phyloP scores from a whole-genome alignment of 2,329 filamentous ascomycete species.

The Fusarium dlaminii region DNA sequence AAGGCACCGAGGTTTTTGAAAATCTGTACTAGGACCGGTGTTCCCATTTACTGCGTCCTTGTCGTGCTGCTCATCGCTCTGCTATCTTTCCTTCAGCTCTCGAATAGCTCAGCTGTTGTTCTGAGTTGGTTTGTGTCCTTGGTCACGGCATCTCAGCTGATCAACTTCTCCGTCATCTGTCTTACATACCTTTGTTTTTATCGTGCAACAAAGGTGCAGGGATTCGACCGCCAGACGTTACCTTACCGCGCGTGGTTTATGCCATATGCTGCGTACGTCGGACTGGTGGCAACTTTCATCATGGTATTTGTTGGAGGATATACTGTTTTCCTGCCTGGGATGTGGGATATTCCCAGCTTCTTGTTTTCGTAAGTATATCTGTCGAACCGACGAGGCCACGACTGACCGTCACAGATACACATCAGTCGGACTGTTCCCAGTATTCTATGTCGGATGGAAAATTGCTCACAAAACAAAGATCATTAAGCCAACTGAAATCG shows the following conservation, averaged over 20 bases:
- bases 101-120: slow-evolving; percentile 71
- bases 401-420: background rate
- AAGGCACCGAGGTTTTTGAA: slow-evolving; percentile 71
- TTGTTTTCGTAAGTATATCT: slow-evolving; percentile 68
- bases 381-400: rapidly evolving
- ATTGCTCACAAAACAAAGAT: slow-evolving; percentile 13
- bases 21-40: slow-evolving; percentile 69
- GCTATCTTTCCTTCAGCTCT: slow-evolving; percentile 78
- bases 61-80: slow-evolving; percentile 74
- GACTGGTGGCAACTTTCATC: slow-evolving; percentile 68
- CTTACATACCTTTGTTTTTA: slow-evolving; percentile 78
- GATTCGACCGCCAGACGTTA: slow-evolving; percentile 71
- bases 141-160: slow-evolving; percentile 77
- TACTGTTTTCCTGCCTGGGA: slow-evolving; percentile 74
- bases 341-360: slow-evolving; percentile 76
- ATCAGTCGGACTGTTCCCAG: background rate
- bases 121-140: slow-evolving; percentile 76
- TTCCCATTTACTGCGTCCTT: slow-evolving; percentile 78
- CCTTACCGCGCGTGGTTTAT: slow-evolving; percentile 76
- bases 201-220: slow-evolving; percentile 74
- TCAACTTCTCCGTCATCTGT: slow-evolving; percentile 76
- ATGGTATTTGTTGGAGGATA: slow-evolving; percentile 83
- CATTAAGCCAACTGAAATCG: background rate
- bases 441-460: slow-evolving; percentile 13
- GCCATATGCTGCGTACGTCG: slow-evolving; percentile 77